A percentile compares a stretch with the other conserved stretches of the same genome.
These are phyloP conservation scores for Blastosporella zonata DNA, from an alignment of 1,284 basidiomycete species.

Conservation along the genomic window DNA sequence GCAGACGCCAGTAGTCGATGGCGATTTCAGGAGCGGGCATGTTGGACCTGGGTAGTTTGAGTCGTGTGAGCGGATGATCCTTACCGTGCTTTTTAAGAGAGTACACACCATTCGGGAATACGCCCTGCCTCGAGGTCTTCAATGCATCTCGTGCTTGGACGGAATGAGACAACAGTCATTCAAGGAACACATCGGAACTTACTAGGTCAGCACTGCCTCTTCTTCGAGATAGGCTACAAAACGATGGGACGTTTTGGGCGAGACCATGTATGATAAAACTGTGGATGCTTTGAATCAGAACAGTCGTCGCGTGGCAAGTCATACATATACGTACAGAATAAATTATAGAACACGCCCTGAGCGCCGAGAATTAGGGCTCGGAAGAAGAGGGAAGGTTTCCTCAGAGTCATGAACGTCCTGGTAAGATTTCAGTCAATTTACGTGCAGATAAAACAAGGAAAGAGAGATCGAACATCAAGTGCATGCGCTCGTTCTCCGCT, in stretches of 20 bases:
- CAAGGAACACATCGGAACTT: slow-evolving; percentile 16
- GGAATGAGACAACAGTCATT: slow-evolving; percentile 2
- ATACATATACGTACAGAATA: slow-evolving; percentile 64
- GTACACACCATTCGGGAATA: slow-evolving; percentile 77
- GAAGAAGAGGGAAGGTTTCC: slow-evolving; percentile 76
- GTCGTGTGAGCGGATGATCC: slow-evolving; percentile 1
- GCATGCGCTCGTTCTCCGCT: slow-evolving; percentile 96
- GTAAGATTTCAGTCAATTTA: slow-evolving; percentile 8
- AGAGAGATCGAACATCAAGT: slow-evolving; percentile 64
- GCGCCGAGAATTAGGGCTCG: slow-evolving; percentile 80
- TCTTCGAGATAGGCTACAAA: slow-evolving; percentile 94
- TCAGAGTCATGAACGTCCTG: slow-evolving; percentile 88
- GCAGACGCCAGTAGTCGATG: slow-evolving; percentile 91
- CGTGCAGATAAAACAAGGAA: neutral
- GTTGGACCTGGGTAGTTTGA: slow-evolving; percentile 51
- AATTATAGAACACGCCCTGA: slow-evolving; percentile 89
- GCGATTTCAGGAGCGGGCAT: slow-evolving; percentile 84
- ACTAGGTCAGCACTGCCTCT: slow-evolving; percentile 92
- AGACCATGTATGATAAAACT: slow-evolving; percentile 82
- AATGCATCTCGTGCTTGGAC: slow-evolving; percentile 72
- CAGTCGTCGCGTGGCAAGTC: neutral
- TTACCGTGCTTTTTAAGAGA: neutral
- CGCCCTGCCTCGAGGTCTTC: slow-evolving; percentile 81
- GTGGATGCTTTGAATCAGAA: slow-evolving; percentile 8
- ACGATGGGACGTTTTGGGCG: slow-evolving; percentile 84